Base-by-base conservation (phyloP, 2,329 filamentous ascomycete genomes). In the Ceratocystis eucalypticola region DNA sequence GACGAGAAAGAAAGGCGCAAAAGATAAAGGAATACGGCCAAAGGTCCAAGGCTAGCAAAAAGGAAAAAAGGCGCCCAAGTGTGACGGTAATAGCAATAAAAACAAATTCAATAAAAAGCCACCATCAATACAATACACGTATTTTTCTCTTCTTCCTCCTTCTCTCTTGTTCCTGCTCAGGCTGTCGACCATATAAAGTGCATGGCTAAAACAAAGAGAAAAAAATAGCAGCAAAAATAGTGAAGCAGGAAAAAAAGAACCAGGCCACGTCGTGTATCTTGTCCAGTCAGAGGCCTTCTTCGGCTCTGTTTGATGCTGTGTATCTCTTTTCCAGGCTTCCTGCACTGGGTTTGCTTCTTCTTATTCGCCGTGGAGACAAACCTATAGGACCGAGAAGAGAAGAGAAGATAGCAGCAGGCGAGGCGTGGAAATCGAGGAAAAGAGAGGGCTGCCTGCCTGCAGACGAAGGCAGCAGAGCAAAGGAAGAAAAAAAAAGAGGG, bases 51-150 rank as follows among this genome's bases (percentile, higher is more conserved):
- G 55, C 30, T n/a, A 53, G 22, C n/a, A 37, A 15, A 33, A 33
- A 30, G 17, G 12, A 57, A 57, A 57, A 57, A 20, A 57, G 53
- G 53, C 53, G 53, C 53, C 53, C 53, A 57, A 57, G 53, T 57
- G 53, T n/a, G 53, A 57, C 55, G n/a, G 55, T n/a, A 37, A 33
- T n/a, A 17, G 25, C 55, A 37, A 30, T 28, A 25, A 57, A 59
- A 33, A 37, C 53, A 30, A 59, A 59, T 30, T 30, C 28, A 33
- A 59, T 25, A 59, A 20, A 30, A 59, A 59, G 55, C 55, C 55
- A 59, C 55, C 12, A 59, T 25, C 48, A 22, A 53, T n/a, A n/a
- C n/a, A n/a, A 25, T 30, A 6, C 8, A 15, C 5, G 48, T 59
- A 37, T 59, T 37, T 59, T 17, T 37, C 17, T 8, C 55, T 59